Conservation (phyloP, 2,329 filamentous ascomycete genomes). For the Phymatotrichopsis omnivora region DNA sequence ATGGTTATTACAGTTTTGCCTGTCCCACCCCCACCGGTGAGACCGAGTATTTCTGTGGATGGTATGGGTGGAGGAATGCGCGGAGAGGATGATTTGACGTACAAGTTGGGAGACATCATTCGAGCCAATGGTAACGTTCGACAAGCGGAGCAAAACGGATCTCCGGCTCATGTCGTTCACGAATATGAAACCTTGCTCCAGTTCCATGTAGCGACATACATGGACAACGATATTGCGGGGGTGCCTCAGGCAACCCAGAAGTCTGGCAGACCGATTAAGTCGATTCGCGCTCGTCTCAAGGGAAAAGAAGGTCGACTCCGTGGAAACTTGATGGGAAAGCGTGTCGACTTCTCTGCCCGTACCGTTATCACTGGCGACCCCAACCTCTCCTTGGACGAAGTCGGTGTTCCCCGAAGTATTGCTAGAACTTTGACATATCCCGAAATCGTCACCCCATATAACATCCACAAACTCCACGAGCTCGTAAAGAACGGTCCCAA, state of each 20-base stretch:
- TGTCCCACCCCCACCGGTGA: conserved; percentile 88
- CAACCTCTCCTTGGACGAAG: conserved; percentile 90
- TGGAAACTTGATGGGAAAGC: conserved; percentile 99
- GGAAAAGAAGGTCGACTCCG: conserved; percentile 96
- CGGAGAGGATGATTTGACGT: conserved; percentile 97
- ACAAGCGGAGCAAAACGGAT: conserved; percentile 81
- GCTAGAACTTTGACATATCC: conserved; percentile 90
- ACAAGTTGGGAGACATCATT: conserved; percentile 97
- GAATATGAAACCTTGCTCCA: conserved; percentile 90
- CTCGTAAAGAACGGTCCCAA: conserved; percentile 90
- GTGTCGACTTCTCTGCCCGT: conserved; percentile 98
- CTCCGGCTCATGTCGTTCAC: conserved; percentile 76
- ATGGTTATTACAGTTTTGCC: conserved; percentile 93
- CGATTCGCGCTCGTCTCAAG: conserved; percentile 92
- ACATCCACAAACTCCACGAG: conserved; percentile 82
- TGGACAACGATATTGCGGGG: conserved; percentile 98
- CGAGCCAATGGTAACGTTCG: conserved; percentile 92
- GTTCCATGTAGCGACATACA: conserved; percentile 97
- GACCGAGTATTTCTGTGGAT: conserved; percentile 94
- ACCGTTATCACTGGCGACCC: conserved; percentile 99
- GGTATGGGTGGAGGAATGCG: conserved; percentile 76
- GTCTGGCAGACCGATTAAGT: conserved; percentile 91
- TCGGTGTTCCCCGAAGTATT: conserved; percentile 90
- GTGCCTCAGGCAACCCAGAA: conserved; percentile 93
- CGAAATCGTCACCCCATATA: conserved; percentile 95